Base-by-base conservation (phyloP, 257 asterid genomes). In the Rehmannia glutinosa region DNA sequence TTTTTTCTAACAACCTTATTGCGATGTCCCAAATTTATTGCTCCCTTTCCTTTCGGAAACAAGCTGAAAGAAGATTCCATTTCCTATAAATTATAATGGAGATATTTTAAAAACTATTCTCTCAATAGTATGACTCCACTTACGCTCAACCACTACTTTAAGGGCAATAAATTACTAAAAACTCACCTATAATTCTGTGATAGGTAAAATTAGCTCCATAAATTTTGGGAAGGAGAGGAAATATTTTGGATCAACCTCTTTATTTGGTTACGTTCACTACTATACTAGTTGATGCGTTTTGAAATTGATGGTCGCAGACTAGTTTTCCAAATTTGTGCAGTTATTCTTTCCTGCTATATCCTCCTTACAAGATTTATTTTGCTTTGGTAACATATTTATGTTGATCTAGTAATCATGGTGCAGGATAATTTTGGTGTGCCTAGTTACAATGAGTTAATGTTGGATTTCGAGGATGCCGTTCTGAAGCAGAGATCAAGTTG, bases 381-480 rank as follows among this genome's bases (percentile, higher is more conserved):
- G 13, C 56, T 54, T 60, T 23, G 27, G 10, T 52, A 28, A 58
- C 33, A 27, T 19, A 10, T 25, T 50, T 7, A 35, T 66, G 53
- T 25, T 50, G 35, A 21, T 73, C 61, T 58, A 24, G 58, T 68
- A 17, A 68, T 61, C 43, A 24, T 61, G 81, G 75, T 53, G 62
- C 87, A 94, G 99, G 88, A 75, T 52, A 68, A 75, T 74, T 56
- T 63, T 43, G 86, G 73, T 27, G 64, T 66, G 72, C 79, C 91
- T 46, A 86, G 84, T 75, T 86, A 87, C 42, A 81, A 85, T 51
- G 95, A 94, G 65, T 73, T 94, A 78, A 94, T 94, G 95, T 79
- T 83, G 47, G 97, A 91, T 78, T 88, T 94, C 38, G 97, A 88
- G 80, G 91, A 88, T 71, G 97, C 97, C 8, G 68, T 94, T 54